These are phyloP conservation scores for Musa troglodytarum DNA, from an alignment of 176 grass and related monocot genomes.

Conservation along the genomic window DNA sequence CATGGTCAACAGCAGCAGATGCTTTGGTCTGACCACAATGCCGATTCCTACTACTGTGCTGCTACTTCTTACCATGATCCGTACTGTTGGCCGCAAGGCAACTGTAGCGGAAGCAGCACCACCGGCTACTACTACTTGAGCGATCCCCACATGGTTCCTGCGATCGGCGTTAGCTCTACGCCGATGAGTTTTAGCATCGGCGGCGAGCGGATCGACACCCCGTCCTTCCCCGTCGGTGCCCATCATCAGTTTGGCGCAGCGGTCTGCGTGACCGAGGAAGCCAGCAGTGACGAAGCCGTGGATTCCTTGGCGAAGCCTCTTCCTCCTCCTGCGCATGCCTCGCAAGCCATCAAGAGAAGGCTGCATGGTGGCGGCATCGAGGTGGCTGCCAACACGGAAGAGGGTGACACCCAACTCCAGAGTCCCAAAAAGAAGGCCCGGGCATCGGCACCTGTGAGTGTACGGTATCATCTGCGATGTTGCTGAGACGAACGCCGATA, in stretches of 20 bases:
- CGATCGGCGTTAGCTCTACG: neutral
- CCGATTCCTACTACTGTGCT: conserved; percentile 26
- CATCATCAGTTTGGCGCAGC: conserved; percentile 9
- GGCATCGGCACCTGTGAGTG: conserved; percentile 30
- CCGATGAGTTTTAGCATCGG: neutral
- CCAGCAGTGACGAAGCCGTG: neutral
- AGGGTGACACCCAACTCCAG: conserved; percentile 7
- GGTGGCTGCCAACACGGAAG: neutral
- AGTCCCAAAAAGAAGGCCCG: conserved; percentile 41
- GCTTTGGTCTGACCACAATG: conserved; percentile 32
- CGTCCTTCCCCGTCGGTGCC: conserved; percentile 19
- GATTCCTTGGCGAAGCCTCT: conserved; percentile 8
- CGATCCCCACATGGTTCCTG: neutral
- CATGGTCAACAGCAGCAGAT: conserved; percentile 21
- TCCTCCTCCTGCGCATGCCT: neutral
- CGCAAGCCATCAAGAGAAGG: conserved; percentile 37
- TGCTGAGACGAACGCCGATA: neutral
- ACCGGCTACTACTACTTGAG: neutral
- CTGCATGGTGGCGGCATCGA: conserved; percentile 3
- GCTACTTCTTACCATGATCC: conserved; percentile 25
- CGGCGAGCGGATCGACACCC: neutral
- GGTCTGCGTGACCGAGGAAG: neutral
- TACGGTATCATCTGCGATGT: conserved; percentile 2
- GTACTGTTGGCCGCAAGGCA: neutral
- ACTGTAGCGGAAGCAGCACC: neutral